phyloP scores from a whole-genome alignment of 495 filamentous ascomycete genomes.

The Podospora pseudocomata region DNA sequence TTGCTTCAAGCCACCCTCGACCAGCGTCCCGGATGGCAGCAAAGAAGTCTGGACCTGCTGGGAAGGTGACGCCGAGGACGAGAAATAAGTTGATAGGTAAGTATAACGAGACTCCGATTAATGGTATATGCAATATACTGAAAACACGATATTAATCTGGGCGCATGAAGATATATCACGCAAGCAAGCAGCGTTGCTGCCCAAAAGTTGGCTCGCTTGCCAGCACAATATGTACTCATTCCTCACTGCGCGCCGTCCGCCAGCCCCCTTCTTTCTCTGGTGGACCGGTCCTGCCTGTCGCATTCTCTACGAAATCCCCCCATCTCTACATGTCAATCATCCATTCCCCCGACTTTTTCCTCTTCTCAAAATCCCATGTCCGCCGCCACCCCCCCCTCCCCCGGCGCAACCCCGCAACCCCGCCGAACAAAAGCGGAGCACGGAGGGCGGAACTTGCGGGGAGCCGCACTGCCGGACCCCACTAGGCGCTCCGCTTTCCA shows the following conservation, averaged over 20 bases:
- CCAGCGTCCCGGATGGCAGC: background rate
- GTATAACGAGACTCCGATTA: background rate
- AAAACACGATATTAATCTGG: background rate
- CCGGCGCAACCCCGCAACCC: no score
- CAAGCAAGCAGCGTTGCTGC: background rate
- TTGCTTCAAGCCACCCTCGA: background rate
- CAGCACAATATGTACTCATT: background rate
- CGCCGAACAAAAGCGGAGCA: background rate
- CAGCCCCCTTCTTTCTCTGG: background rate
- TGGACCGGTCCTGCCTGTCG: background rate
- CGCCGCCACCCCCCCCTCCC: no score
- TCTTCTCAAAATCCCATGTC: background rate
- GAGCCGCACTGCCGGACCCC: background rate
- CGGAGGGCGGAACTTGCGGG: background rate
- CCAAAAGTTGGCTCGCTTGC: background rate
- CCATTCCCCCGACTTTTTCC: background rate
- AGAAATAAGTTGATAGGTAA: background rate
- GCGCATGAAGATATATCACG: background rate
- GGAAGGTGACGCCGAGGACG: background rate
- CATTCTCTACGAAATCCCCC: background rate
- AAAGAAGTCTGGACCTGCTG: background rate
- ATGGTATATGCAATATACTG: background rate
- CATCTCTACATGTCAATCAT: background rate
- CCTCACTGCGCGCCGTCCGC: background rate
- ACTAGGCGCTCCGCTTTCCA: background rate